Evolutionary conservation across 2,329 filamentous ascomycete genomes (phyloP), one percentile per base, ranked within the genome.

Genomic region (Verticillium nonalfalfae): DNA sequence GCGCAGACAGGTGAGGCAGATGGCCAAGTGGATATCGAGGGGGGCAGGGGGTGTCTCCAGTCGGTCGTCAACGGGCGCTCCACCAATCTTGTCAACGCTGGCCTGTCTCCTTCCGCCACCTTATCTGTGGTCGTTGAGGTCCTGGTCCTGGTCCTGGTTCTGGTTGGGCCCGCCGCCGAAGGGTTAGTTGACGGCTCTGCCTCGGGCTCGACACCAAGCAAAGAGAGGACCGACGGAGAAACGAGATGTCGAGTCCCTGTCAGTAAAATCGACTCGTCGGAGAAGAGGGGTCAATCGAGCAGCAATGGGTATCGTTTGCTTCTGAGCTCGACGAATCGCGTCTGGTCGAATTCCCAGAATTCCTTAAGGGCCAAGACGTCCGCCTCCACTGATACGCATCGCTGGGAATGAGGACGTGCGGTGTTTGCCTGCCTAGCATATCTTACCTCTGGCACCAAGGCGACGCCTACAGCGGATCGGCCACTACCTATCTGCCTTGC

Each of bases 111-210:
- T 59, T 52, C 58, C 58, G 52, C 18, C 57, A 59, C 60, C 63
- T 65, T 65, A 65, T 65, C 63, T 65, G 61, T 58, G 59, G 59
- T 62, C 57, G 60, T 55, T 58, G 59, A 56, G 26, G 18, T 59
- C 56, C 3, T 38, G 50, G 35, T 13, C 35, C 34, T 40, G 38
- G 9, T 40, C 38, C 38, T 14, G 38, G 38, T 15, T 40, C 11
- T 26, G 38, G 38, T 14, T 40, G 38, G 11, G 13, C 38, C 34
- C 11, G 11, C 35, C 35, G 11, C 7, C 7, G 35, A 2, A 36
- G 35, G 35, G 35, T 36, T 7, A 2, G 26, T 36, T 36, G 2
- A 36, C 11, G 35, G 35, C 35, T 13, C 3, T 36, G 35, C 35
- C 35, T 36, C 11, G 35, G 35, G 35, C 35, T 7, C 11, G 35